Conservation (phyloP, 1,284 basidiomycete genomes). For the Tetrapyrgos nigripes region DNA sequence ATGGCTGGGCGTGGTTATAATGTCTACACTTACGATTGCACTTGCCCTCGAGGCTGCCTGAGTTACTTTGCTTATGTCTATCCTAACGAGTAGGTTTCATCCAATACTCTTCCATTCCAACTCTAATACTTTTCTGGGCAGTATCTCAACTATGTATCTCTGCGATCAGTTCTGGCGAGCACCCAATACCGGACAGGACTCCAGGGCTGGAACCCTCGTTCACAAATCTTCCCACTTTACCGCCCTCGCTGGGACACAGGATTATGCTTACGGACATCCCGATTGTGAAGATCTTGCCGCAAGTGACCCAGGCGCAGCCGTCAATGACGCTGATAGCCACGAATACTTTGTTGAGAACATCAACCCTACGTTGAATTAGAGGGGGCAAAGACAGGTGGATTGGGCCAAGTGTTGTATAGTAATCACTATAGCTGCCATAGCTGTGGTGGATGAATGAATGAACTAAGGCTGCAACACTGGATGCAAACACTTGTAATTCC, state of each 20-base stretch:
- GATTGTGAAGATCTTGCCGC: conserved; percentile 44
- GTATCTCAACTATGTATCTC: conserved; percentile 48
- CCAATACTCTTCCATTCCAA: no score
- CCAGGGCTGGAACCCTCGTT: conserved; percentile 25
- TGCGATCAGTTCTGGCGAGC: conserved; percentile 56
- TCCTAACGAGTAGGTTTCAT: conserved; percentile 36
- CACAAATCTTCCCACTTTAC: conserved; percentile 55
- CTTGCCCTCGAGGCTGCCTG: no score
- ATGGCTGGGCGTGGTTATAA: no score
- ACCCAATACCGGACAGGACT: conserved; percentile 53
- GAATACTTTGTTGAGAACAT: conserved; percentile 64
- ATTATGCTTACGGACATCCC: conserved; percentile 51
- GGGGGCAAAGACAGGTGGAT: no score
- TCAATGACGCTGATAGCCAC: conserved; percentile 54
- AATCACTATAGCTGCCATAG: no score
- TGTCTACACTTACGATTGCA: no score
- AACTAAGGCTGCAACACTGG: no score
- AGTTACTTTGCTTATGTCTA: no score
- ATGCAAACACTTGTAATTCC: no score
- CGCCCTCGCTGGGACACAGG: conserved; percentile 50
- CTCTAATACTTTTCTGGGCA: background rate
- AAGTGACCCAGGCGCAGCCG: conserved; percentile 43
- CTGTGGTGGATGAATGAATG: no score
- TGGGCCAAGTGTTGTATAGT: no score
- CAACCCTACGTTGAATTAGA: conserved; percentile 44